These are phyloP conservation scores for Vaccinium vitisidaea DNA, from an alignment of 148 eudicot genomes.

Conservation along the genomic window DNA sequence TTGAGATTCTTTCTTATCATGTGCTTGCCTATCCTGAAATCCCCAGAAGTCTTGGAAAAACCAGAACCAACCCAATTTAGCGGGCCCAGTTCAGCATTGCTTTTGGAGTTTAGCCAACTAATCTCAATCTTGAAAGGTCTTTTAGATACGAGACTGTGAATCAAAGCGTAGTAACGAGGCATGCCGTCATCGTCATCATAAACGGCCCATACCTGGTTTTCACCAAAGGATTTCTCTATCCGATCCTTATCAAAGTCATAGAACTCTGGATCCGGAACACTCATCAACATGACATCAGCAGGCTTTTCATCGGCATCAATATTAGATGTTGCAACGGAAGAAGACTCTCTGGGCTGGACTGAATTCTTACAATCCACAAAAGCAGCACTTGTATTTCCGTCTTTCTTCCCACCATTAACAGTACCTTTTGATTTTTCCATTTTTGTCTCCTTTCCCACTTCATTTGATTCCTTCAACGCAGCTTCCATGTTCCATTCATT, in stretches of 20 bases:
- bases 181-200: constrained; percentile 86
- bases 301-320: constrained; percentile 21
- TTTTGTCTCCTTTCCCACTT: constrained; percentile 20
- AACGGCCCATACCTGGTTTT: constrained; percentile 80
- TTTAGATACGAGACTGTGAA: constrained; percentile 56
- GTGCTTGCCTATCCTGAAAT: constrained; percentile 51
- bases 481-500: constrained; percentile 30
- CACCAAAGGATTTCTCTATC: constrained; percentile 48
- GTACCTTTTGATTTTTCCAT: constrained; percentile 19
- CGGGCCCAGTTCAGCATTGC: constrained; percentile 49
- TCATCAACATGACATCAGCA: constrained; percentile 36
- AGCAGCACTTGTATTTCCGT: constrained; percentile 16
- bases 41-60: constrained; percentile 68
- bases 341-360: constrained; percentile 9
- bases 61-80: constrained; percentile 61
- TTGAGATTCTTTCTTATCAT: constrained; percentile 43
- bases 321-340: constrained; percentile 13
- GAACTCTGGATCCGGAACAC: constrained; percentile 69
- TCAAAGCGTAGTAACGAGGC: constrained; percentile 77
- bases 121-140: constrained; percentile 71
- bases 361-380: constrained; percentile 5
- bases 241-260: constrained; percentile 69
- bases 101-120: constrained; percentile 71
- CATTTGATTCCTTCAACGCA: constrained; percentile 10
- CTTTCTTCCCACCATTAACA: constrained; percentile 23